phyloP scores from a whole-genome alignment of 352 stramenopile genomes.

The Globisporangium iwayamae region DNA sequence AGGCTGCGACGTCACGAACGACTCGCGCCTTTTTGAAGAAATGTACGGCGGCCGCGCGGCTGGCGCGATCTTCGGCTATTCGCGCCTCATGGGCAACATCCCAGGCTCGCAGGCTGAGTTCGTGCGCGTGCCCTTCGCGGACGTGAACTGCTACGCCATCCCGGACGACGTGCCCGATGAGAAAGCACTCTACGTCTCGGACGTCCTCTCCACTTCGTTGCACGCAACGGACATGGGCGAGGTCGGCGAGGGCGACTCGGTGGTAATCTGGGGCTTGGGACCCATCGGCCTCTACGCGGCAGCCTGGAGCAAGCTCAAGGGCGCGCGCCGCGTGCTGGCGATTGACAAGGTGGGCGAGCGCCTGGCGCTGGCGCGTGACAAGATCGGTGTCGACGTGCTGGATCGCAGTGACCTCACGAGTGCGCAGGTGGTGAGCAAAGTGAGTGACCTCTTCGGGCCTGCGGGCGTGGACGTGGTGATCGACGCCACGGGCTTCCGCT shows the following conservation, averaged over 20 bases:
- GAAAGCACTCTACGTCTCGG: constrained; percentile 55
- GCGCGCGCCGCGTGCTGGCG: constrained; percentile 52
- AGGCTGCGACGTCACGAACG: constrained; percentile 68
- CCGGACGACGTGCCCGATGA: constrained; percentile 50
- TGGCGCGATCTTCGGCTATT: constrained; percentile 56
- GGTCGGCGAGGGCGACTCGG: constrained; percentile 40
- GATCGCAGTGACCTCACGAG: constrained; percentile 46
- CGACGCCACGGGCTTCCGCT: constrained; percentile 37
- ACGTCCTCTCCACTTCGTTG: constrained; percentile 38
- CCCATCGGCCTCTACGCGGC: constrained; percentile 52
- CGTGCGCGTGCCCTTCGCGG: constrained; percentile 66
- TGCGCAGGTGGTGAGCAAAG: constrained; percentile 41
- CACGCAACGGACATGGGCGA: constrained; percentile 61
- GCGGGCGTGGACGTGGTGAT: constrained; percentile 53
- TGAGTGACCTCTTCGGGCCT: constrained; percentile 42
- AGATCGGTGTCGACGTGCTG: constrained; percentile 56
- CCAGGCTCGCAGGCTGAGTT: constrained; percentile 71
- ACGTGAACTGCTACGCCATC: constrained; percentile 67
- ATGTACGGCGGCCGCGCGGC: constrained; percentile 61
- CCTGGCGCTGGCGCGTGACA: constrained; percentile 47
- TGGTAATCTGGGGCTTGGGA: constrained; percentile 70
- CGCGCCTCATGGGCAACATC: constrained; percentile 47
- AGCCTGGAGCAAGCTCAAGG: constrained; percentile 63
- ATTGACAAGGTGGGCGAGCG: constrained; percentile 46
- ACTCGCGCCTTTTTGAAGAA: constrained; percentile 56